Conservation (phyloP, 2,329 filamentous ascomycete species). For the Cadophora sp. region DNA sequence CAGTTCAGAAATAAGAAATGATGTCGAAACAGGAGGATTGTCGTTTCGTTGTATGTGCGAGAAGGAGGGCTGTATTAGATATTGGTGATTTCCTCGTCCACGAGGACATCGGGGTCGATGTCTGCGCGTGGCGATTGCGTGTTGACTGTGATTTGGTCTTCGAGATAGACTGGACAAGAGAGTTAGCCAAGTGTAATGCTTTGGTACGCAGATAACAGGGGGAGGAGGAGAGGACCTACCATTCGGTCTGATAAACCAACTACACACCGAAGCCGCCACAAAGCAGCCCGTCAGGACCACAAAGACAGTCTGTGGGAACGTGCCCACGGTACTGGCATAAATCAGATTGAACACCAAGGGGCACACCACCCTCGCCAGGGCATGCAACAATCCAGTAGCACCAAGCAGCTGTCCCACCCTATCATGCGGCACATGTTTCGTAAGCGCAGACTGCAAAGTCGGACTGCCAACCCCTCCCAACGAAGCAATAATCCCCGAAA, state of each 20-base stretch:
- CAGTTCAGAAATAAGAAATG: not conserved
- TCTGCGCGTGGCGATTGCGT: conserved; percentile 3
- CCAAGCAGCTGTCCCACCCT: conserved; percentile 87
- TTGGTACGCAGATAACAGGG: no score
- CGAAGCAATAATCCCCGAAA: conserved; percentile 75
- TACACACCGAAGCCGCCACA: conserved; percentile 66
- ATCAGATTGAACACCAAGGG: conserved; percentile 86
- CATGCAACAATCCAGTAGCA: conserved; percentile 85
- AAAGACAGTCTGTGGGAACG: conserved; percentile 83
- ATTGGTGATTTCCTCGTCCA: conserved; percentile 33
- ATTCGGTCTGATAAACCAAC: conserved; percentile 75
- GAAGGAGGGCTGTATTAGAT: conserved; percentile 12
- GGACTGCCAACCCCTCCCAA: conserved; percentile 86
- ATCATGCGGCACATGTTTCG: conserved; percentile 88
- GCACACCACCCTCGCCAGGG: conserved; percentile 77
- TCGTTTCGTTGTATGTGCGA: not conserved
- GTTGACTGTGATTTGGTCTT: conserved; percentile 16
- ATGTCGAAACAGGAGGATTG: not conserved
- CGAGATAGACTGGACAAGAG: conserved; percentile 30
- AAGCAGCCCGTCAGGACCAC: conserved; percentile 75
- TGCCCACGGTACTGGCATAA: conserved; percentile 81
- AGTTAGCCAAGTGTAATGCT: no score
- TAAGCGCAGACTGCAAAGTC: conserved; percentile 82
- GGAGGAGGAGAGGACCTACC: conserved; percentile 57
- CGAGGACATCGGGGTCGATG: conserved; percentile 28